These are phyloP conservation scores for Fonsecaea erecta DNA, from an alignment of 2,329 filamentous ascomycete species.

Conservation along the genomic window DNA sequence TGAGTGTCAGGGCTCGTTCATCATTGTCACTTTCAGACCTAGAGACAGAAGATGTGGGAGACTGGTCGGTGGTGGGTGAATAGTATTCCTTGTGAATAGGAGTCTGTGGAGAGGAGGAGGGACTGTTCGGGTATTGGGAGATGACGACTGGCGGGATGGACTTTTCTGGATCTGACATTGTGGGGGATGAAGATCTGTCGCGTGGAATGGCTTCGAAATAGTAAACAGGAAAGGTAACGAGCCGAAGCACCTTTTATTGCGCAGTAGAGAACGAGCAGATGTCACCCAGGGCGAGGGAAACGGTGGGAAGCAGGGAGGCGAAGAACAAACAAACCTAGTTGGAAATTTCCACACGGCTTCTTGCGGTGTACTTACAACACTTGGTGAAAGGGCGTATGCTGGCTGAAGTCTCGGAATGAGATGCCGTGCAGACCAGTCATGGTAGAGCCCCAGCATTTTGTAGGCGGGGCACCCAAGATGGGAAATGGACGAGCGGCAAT, in stretches of 20 bases:
- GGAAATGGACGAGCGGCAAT: constrained; percentile 13
- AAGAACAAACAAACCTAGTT: not conserved
- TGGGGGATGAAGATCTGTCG: not conserved
- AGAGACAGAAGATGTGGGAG: constrained; percentile 26
- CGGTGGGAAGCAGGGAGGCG: not conserved
- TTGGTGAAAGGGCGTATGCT: not conserved
- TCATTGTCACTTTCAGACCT: constrained; percentile 29
- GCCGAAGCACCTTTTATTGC: not conserved
- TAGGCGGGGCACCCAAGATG: constrained; percentile 1
- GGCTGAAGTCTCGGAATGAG: constrained; percentile 19
- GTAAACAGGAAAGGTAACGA: not conserved
- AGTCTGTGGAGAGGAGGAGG: constrained; percentile 9
- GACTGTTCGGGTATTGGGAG: constrained; percentile 12
- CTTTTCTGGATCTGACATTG: constrained; percentile 28
- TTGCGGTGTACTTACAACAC: constrained; percentile 7
- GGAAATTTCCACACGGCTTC: not conserved
- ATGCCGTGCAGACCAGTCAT: constrained; percentile 32
- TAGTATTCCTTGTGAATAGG: constrained; percentile 28
- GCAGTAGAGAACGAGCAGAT: not conserved
- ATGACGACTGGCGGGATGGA: constrained; percentile 22
- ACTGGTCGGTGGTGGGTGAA: constrained; percentile 22
- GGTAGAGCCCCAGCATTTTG: constrained; percentile 8
- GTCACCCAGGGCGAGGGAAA: not conserved
- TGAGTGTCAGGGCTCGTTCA: constrained; percentile 31
- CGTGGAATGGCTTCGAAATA: not conserved